Evolutionary conservation across 257 asterid species (phyloP), one percentile per base, ranked within the genome.

Genomic region (Eustoma russellianum): DNA sequence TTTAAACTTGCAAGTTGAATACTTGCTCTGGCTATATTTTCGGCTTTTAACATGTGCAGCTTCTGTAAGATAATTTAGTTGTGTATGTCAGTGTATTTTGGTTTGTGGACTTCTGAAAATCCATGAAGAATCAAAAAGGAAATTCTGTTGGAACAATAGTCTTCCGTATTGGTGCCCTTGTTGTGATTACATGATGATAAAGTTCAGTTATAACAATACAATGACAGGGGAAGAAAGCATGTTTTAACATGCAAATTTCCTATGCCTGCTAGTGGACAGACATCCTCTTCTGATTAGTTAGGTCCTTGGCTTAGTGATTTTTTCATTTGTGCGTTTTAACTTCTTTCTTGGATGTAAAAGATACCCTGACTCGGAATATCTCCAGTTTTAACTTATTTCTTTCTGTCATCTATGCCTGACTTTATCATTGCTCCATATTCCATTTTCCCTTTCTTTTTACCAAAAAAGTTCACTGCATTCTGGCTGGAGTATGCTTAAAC

Each of bases 1-100:
- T 89, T 89, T 60, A 89, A 89, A 74, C 90, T 86, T 16, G 93
- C 97, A 38, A 89, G 90, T 77, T 83, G 43, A 57, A 50, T 24
- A 45, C 41, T 46, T 28, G 17, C 33, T 13, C 17, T 41, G 11
- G 11, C 3, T 1, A 13, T 41, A 1, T 16, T 52, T 53, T 24
- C 13, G 16, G 59, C 17, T 54, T 33, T 38, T 8, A 30, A 9
- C 33, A n/a, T 56, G 28, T 17, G 30, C 30, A 13, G 17, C 9
- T 11, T 35, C 35, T 48, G 13, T 50, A 14, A 24, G 24, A 18
- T 17, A 55, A 13, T 44, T 10, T 2, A 33, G 24, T 17, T 8
- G 3, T 24, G 3, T 56, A 12, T 33, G 6, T 48, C 1, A 5
- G 9, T 60, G 12, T 28, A 5, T 12, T 41, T 0, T 57, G 28